A percentile compares a stretch with the other conserved stretches of the same genome.
These are phyloP conservation scores for Phytophthora foliorum DNA, from an alignment of 352 stramenopile genomes.

Conservation along the genomic window DNA sequence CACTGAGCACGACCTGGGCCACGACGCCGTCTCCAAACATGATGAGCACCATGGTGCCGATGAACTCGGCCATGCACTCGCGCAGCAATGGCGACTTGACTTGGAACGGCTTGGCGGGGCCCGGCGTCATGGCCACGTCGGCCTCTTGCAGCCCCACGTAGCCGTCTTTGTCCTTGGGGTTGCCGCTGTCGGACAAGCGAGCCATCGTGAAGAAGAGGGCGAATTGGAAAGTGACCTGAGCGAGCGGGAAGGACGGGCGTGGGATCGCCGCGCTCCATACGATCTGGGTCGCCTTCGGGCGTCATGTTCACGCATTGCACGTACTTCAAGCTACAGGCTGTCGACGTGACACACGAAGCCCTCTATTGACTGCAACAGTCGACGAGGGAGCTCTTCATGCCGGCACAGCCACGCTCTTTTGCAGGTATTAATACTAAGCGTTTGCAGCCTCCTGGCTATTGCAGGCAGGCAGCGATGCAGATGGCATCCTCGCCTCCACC, in stretches of 20 bases:
- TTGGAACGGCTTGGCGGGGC: slow-evolving; percentile 34
- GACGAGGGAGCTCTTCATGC: slow-evolving; percentile 5
- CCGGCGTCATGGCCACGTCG: slow-evolving; percentile 28
- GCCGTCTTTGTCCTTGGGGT: slow-evolving; percentile 37
- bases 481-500: not conserved
- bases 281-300: slow-evolving; percentile 11
- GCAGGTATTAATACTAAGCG: too few species aligned
- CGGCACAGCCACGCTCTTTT: too few species aligned
- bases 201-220: slow-evolving; percentile 21
- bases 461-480: too few species aligned
- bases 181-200: slow-evolving; percentile 33
- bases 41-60: slow-evolving; percentile 68
- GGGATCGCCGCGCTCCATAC: slow-evolving; percentile 29
- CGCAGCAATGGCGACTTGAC: slow-evolving; percentile 51
- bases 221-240: slow-evolving; percentile 22
- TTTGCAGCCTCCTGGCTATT: too few species aligned
- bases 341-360: slow-evolving; percentile 27
- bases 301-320: slow-evolving; percentile 26
- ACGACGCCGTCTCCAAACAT: slow-evolving; percentile 72
- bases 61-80: slow-evolving; percentile 70
- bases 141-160: slow-evolving; percentile 39
- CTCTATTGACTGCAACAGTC: not conserved
- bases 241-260: slow-evolving; percentile 9
- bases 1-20: slow-evolving; percentile 59
- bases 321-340: slow-evolving; percentile 31